Conservation (phyloP, 139 green algal genomes). For the Chlorella sp. region DNA sequence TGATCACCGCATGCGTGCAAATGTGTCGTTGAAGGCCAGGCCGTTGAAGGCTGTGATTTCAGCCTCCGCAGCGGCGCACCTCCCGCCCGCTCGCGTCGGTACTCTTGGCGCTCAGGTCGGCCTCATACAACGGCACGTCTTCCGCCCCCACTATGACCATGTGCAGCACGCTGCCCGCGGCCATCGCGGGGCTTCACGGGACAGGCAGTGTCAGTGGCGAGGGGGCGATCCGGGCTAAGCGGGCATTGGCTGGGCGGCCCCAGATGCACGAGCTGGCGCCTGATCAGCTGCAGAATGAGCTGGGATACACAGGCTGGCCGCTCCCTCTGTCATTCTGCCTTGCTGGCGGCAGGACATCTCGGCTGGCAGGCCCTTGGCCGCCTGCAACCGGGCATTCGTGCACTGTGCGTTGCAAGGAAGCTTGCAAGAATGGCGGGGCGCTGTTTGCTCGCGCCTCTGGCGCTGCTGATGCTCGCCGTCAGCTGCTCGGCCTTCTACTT, state of each 20-base stretch:
- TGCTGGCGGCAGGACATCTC: too few species aligned
- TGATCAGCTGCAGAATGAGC: too few species aligned
- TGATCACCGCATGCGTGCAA: too few species aligned
- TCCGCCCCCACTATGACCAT: slow-evolving; percentile 87
- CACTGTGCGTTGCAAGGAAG: too few species aligned
- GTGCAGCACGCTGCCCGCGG: slow-evolving; percentile 58
- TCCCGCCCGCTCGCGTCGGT: slow-evolving; percentile 26
- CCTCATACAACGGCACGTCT: slow-evolving; percentile 87
- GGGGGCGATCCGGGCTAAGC: not conserved
- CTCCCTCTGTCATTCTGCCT: too few species aligned
- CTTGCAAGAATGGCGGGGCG: too few species aligned
- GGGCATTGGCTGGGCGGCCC: too few species aligned
- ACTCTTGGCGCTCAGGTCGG: slow-evolving; percentile 66
- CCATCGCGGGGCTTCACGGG: slow-evolving; percentile 31
- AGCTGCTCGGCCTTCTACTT: slow-evolving; percentile 82
- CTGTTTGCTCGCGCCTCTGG: slow-evolving; percentile 7
- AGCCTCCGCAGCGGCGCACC: slow-evolving; percentile 3
- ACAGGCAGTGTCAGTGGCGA: not conserved
- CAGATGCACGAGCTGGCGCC: too few species aligned
- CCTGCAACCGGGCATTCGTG: not conserved
- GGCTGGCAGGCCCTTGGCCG: not conserved
- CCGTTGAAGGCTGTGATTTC: too few species aligned
- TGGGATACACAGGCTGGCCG: too few species aligned
- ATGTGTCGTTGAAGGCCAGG: too few species aligned
- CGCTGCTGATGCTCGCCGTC: not conserved